A percentile compares a stretch with the other conserved stretches of the same genome.
These are phyloP conservation scores for Canna indica DNA, from an alignment of 176 grass and related monocot species.

Conservation along the genomic window DNA sequence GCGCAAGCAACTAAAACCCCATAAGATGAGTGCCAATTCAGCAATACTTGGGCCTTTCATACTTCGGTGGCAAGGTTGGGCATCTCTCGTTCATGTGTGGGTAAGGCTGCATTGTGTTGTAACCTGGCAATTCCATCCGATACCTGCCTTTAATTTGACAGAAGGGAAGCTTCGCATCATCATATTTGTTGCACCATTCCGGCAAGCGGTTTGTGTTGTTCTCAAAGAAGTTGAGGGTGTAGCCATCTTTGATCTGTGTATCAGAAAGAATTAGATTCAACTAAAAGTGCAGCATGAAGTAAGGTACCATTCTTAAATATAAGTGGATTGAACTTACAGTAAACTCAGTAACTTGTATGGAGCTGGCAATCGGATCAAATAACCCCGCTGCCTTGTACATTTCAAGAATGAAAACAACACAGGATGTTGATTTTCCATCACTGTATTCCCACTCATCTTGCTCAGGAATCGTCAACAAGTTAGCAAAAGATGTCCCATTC, in stretches of 20 bases:
- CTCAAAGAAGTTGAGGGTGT: conserved; percentile 84
- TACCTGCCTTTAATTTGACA: conserved; percentile 89
- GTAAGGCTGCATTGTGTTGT: conserved; percentile 71
- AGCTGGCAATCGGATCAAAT: conserved; percentile 46
- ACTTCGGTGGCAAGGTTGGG: conserved; percentile 62
- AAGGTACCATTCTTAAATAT: neutral
- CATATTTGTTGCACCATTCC: conserved; percentile 86
- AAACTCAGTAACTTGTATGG: conserved; percentile 82
- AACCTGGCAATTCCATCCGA: conserved; percentile 88
- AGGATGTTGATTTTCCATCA: conserved; percentile 91
- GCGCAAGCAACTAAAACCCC: neutral
- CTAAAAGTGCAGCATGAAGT: neutral
- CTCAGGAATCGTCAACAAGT: conserved; percentile 71
- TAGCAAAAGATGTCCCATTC: conserved; percentile 74
- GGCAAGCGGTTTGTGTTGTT: conserved; percentile 52
- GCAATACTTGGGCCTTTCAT: conserved; percentile 36
- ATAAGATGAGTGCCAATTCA: conserved; percentile 11
- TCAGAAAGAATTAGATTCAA: neutral
- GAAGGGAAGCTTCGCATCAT: conserved; percentile 63
- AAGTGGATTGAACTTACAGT: conserved; percentile 44
- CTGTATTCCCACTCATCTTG: conserved; percentile 71
- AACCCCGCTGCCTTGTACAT: conserved; percentile 95
- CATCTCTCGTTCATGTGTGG: conserved; percentile 86
- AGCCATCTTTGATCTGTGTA: conserved; percentile 89
- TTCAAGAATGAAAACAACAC: conserved; percentile 71